Percentiles rank a stretch among this genome's conserved stretches.
phyloP scores from a whole-genome alignment of 805 yeast species.

The Saccharomyces cerevisiae region DNA sequence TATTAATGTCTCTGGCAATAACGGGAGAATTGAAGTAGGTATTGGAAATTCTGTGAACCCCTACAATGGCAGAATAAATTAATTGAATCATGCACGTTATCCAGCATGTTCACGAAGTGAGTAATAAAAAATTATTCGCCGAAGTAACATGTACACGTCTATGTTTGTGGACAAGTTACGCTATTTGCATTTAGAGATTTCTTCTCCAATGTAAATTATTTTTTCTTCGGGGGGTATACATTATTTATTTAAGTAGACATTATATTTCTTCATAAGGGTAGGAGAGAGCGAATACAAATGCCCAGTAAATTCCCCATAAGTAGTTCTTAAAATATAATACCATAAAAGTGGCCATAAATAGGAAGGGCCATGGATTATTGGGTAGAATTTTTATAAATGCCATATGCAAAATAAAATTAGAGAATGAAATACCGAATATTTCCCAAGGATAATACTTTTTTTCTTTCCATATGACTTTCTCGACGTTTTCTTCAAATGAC shows the following conservation, averaged over 20 bases:
- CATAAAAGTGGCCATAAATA: conserved; percentile 9
- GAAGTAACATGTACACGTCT: neutral
- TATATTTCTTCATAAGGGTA: neutral
- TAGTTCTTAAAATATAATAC: conserved; percentile 5
- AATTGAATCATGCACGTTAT: neutral
- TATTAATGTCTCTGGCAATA: neutral
- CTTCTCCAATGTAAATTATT: neutral
- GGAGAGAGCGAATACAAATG: conserved; percentile 4
- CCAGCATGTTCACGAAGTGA: neutral
- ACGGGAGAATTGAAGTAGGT: conserved; percentile 19
- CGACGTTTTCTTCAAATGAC: conserved; percentile 31
- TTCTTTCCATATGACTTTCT: conserved; percentile 21
- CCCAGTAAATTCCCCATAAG: conserved; percentile 12
- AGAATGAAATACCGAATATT: conserved; percentile 7
- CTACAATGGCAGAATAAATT: conserved; percentile 17
- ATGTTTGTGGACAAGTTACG: neutral
- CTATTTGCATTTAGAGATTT: neutral
- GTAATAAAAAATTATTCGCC: neutral
- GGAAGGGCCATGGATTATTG: conserved; percentile 11
- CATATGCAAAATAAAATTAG: conserved; percentile 13
- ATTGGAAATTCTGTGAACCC: conserved; percentile 16
- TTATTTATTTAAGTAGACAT: neutral
- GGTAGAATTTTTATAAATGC: conserved; percentile 6
- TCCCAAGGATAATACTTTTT: conserved; percentile 28
- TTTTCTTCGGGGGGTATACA: neutral